These are phyloP conservation scores for Hanseniaspora singularis DNA, from an alignment of 805 yeast species.

Conservation along the genomic window DNA sequence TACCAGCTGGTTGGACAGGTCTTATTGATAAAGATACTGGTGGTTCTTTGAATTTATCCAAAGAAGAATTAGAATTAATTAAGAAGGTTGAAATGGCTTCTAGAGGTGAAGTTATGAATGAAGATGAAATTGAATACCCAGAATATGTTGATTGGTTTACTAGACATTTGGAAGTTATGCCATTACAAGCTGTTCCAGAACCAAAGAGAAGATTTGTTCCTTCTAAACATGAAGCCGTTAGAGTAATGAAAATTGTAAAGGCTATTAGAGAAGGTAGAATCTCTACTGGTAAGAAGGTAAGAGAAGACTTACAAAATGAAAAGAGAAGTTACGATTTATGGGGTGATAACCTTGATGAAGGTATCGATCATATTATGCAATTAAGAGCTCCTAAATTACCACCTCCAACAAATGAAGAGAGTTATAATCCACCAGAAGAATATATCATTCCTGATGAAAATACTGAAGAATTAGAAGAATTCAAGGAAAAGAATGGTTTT, in stretches of 20 bases:
- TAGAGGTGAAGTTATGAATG: conserved; percentile 71
- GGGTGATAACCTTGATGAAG: conserved; percentile 50
- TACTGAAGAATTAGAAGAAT: conserved; percentile 51
- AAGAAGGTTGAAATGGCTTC: conserved; percentile 51
- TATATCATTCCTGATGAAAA: conserved; percentile 75
- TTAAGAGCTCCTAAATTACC: conserved; percentile 89
- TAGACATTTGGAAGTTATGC: conserved; percentile 71
- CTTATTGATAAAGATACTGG: conserved; percentile 85
- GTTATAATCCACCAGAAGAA: conserved; percentile 96
- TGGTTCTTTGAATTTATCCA: conserved; percentile 61
- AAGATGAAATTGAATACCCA: conserved; percentile 72
- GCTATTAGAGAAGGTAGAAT: conserved; percentile 96
- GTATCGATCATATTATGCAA: conserved; percentile 69
- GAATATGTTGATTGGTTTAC: conserved; percentile 96
- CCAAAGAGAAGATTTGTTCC: conserved; percentile 96
- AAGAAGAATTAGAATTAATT: conserved; percentile 81
- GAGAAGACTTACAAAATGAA: conserved; percentile 40
- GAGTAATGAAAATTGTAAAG: conserved; percentile 88
- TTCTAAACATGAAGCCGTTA: conserved; percentile 90
- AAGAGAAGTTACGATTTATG: conserved; percentile 66
- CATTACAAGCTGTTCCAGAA: conserved; percentile 85
- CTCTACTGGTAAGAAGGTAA: conserved; percentile 54
- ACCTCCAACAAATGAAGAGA: conserved; percentile 93
- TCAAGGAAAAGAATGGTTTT: conserved; percentile 63
- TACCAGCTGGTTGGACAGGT: conserved; percentile 99